Conservation (phyloP, 352 stramenopile genomes). For the Phytopythium delawarense region DNA sequence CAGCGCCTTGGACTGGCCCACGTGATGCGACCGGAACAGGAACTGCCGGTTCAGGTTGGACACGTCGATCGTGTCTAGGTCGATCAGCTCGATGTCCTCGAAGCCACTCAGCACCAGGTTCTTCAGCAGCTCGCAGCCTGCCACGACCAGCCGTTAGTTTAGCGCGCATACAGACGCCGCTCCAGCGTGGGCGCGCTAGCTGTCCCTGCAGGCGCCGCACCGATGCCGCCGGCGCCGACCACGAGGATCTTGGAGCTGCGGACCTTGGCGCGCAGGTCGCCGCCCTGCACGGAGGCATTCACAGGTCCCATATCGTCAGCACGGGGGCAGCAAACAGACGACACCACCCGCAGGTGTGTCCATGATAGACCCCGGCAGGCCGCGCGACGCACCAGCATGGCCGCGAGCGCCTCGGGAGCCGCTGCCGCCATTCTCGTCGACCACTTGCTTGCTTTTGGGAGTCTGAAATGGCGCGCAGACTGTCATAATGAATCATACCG, state of each 20-base stretch:
- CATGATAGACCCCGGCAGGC: background rate
- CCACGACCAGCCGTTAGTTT: background rate
- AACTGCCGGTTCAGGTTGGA: slow-evolving; percentile 99
- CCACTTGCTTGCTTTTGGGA: no score
- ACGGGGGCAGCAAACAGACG: no score
- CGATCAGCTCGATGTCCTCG: slow-evolving; percentile 90
- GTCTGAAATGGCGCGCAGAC: no score
- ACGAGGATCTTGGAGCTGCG: slow-evolving; percentile 91
- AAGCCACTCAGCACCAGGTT: slow-evolving; percentile 98
- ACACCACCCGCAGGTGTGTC: background rate
- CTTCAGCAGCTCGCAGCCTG: slow-evolving; percentile 98
- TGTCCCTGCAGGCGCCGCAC: slow-evolving; percentile 21
- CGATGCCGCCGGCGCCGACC: slow-evolving; percentile 98
- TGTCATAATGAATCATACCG: no score
- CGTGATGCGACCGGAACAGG: slow-evolving; percentile 97
- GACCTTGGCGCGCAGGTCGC: slow-evolving; percentile 64
- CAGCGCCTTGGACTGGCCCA: slow-evolving; percentile 96
- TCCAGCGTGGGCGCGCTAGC: background rate
- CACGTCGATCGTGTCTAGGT: slow-evolving; percentile 99
- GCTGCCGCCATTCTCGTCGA: slow-evolving; percentile 17
- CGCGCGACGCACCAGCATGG: slow-evolving; percentile 44
- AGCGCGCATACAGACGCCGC: background rate
- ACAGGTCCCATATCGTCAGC: background rate
- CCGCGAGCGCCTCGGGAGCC: slow-evolving; percentile 13
- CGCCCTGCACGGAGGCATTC: slow-evolving; percentile 23